A percentile compares a stretch with the other conserved stretches of the same genome.
These are phyloP conservation scores for Theobroma cacao DNA, from an alignment of 345 rosid genomes.

Conservation along the genomic window DNA sequence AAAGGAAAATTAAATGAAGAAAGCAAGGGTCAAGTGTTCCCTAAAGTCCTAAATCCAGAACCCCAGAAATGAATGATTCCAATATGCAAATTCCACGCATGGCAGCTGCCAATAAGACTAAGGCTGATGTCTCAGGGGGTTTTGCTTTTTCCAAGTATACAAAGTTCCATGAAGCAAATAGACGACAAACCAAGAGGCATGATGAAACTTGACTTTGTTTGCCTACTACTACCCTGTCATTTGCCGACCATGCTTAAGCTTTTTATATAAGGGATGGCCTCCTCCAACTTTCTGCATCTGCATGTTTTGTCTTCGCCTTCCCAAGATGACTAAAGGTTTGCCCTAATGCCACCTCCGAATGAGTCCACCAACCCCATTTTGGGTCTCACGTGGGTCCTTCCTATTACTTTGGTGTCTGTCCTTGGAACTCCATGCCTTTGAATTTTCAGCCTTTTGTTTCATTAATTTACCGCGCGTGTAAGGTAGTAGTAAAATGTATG, in stretches of 20 bases:
- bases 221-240: constrained; percentile 1
- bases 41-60: not conserved
- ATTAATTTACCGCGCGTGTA: too few species aligned
- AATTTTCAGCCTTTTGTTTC: too few species aligned
- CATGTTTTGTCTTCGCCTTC: constrained; percentile 10
- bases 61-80: not conserved
- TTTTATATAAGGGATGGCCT: not conserved
- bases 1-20: not conserved
- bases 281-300: constrained; percentile 4
- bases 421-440: not conserved
- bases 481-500: too few species aligned
- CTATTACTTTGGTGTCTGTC: not conserved
- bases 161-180: constrained; percentile 15
- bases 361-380: constrained; percentile 9
- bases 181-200: not conserved
- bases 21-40: not conserved
- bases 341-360: not conserved
- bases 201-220: constrained; percentile 21
- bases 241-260: constrained; percentile 27
- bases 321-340: not conserved
- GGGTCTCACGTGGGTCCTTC: constrained; percentile 32
- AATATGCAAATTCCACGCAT: constrained; percentile 10
- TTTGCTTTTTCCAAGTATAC: constrained; percentile 1
- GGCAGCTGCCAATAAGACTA: not conserved
- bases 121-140: not conserved